Conservation (phyloP, 2,329 filamentous ascomycete species). For the Diaporthe vaccinii region DNA sequence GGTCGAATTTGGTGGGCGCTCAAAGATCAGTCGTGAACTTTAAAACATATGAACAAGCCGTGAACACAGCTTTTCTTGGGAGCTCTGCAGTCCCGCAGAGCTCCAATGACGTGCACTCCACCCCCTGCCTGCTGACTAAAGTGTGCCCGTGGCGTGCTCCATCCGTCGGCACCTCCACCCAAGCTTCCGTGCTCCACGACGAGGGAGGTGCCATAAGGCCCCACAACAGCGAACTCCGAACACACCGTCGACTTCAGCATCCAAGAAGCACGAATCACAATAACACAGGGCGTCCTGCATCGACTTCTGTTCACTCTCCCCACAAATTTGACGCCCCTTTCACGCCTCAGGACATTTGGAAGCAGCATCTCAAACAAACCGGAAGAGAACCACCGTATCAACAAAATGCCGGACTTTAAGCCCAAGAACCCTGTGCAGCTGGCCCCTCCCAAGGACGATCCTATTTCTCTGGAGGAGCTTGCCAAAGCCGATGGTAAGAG, state of each 20-base stretch:
- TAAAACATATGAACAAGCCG: background rate
- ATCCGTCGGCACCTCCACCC: background rate
- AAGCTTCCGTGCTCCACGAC: constrained; percentile 25
- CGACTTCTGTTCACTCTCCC: too few species aligned
- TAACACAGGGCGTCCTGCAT: background rate
- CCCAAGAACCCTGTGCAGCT: constrained; percentile 83
- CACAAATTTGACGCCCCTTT: too few species aligned
- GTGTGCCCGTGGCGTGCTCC: background rate
- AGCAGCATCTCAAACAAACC: background rate
- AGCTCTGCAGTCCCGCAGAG: constrained; percentile 23
- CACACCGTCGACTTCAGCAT: constrained; percentile 9
- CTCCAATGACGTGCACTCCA: constrained; percentile 36
- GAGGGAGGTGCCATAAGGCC: constrained; percentile 4
- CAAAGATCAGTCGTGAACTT: background rate
- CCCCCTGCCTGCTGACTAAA: constrained; percentile 18
- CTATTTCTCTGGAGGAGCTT: constrained; percentile 85
- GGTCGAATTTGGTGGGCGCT: background rate
- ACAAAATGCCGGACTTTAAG: constrained; percentile 76
- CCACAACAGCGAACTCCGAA: constrained; percentile 28
- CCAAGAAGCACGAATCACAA: background rate
- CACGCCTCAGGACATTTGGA: background rate
- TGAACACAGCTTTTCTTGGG: constrained; percentile 18
- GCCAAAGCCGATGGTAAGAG: constrained; percentile 85
- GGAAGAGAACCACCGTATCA: background rate
- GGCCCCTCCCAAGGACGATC: constrained; percentile 87